phyloP scores from a whole-genome alignment of 176 grass and related monocot genomes.

The Tillandsia leiboldiana region DNA sequence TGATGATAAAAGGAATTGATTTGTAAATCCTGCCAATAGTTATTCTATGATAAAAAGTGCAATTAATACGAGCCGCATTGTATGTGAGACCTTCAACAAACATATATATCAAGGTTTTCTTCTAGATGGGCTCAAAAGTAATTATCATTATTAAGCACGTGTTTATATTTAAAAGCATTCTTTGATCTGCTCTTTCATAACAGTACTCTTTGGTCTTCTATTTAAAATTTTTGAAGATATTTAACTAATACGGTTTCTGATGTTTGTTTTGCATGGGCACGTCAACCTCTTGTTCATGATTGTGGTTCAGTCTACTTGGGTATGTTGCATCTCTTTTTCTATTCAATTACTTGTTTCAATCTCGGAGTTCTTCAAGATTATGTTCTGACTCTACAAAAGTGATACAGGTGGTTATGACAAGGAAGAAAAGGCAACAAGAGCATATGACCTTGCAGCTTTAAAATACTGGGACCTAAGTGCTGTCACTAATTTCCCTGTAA shows the following conservation, averaged over 20 bases:
- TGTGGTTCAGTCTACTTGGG: slow-evolving; percentile 66
- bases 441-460: slow-evolving; percentile 82
- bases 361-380: background rate
- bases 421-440: slow-evolving; percentile 84
- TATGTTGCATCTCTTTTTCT: slow-evolving; percentile 22
- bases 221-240: background rate
- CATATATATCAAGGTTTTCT: too few species aligned
- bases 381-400: background rate
- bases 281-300: slow-evolving; percentile 10
- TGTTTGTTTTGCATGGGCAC: slow-evolving; percentile 18
- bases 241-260: slow-evolving; percentile 26
- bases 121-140: too few species aligned
- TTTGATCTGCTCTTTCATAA: too few species aligned
- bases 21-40: too few species aligned
- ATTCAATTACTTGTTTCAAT: background rate
- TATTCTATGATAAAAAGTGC: too few species aligned
- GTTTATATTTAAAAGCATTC: too few species aligned
- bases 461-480: slow-evolving; percentile 83
- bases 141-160: too few species aligned
- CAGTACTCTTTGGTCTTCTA: too few species aligned
- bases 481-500: slow-evolving; percentile 66
- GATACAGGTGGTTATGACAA: slow-evolving; percentile 83
- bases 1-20: too few species aligned
- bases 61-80: too few species aligned
- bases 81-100: too few species aligned